A percentile compares a stretch with the other conserved stretches of the same genome.
phyloP scores from a whole-genome alignment of 2,329 filamentous ascomycete species.

The Pseudofabraea citricarpa region DNA sequence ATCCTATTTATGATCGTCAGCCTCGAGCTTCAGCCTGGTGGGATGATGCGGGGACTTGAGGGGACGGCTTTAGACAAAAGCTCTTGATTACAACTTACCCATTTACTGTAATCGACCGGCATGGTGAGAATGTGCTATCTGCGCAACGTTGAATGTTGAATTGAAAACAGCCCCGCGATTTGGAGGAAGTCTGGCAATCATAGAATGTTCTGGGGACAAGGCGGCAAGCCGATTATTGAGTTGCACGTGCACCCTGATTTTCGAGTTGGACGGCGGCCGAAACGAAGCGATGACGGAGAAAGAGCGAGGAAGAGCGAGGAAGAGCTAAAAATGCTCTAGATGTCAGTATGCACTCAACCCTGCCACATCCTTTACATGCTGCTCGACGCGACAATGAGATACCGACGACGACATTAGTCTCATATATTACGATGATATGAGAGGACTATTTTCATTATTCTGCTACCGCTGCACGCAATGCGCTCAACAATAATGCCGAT shows the following conservation, averaged over 20 bases:
- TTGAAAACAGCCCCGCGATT: neutral
- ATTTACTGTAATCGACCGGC: slow-evolving; percentile 61
- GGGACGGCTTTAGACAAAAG: neutral
- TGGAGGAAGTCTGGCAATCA: neutral
- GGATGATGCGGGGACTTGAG: slow-evolving; percentile 2
- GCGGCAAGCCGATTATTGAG: neutral
- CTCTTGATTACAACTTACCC: slow-evolving; percentile 31
- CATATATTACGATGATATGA: slow-evolving; percentile 23
- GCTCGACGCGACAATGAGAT: slow-evolving; percentile 20
- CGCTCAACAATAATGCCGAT: slow-evolving; percentile 17
- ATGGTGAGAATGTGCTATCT: slow-evolving; percentile 28
- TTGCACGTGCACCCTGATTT: slow-evolving; percentile 2
- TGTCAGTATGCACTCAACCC: neutral
- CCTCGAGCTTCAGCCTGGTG: slow-evolving; percentile 24
- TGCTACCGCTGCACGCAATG: slow-evolving; percentile 17
- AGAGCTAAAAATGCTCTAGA: slow-evolving; percentile 10
- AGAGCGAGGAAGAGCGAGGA: no score
- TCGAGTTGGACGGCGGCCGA: neutral
- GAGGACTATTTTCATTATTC: slow-evolving; percentile 12
- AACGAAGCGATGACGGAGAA: slow-evolving; percentile 11
- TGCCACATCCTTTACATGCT: neutral
- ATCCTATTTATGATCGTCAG: slow-evolving; percentile 51
- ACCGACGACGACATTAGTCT: slow-evolving; percentile 13
- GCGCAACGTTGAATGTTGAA: neutral
- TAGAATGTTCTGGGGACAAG: neutral